phyloP scores from a whole-genome alignment of 2,329 filamentous ascomycete species.

The Calonectria pauciramosa region DNA sequence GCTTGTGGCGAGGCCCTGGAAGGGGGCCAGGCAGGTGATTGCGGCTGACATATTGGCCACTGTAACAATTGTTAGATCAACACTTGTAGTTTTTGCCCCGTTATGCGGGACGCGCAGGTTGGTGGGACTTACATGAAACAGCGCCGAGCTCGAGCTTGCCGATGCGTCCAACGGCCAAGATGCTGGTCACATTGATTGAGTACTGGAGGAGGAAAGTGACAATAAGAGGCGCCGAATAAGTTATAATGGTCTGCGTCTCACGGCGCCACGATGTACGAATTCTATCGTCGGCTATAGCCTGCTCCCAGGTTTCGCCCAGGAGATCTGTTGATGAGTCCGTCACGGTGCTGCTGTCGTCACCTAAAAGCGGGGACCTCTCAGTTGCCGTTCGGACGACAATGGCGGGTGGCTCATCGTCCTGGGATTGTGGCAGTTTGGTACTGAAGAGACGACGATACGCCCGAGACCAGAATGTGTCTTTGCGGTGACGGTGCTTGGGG shows the following conservation, averaged over 20 bases:
- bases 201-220: slow-evolving; percentile 84
- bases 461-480: slow-evolving; percentile 53
- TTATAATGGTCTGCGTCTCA: slow-evolving; percentile 84
- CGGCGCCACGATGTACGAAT: slow-evolving; percentile 94
- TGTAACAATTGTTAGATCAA: slow-evolving; percentile 33
- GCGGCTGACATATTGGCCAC: slow-evolving; percentile 81
- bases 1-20: slow-evolving; percentile 89
- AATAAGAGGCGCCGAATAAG: slow-evolving; percentile 79
- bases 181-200: slow-evolving; percentile 84
- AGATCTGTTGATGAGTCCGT: slow-evolving; percentile 63
- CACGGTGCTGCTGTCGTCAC: slow-evolving; percentile 51
- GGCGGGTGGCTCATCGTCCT: slow-evolving; percentile 56
- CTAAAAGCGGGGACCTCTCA: slow-evolving; percentile 59
- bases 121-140: slow-evolving; percentile 54
- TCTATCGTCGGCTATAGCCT: slow-evolving; percentile 83
- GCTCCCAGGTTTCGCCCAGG: slow-evolving; percentile 84
- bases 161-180: slow-evolving; percentile 83
- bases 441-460: slow-evolving; percentile 67
- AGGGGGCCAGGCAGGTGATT: slow-evolving; percentile 82
- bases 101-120: neutral
- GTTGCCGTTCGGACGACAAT: slow-evolving; percentile 51
- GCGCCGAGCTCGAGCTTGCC: slow-evolving; percentile 72
- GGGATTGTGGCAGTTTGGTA: slow-evolving; percentile 60
- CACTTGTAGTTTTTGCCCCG: neutral
- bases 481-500: slow-evolving; percentile 64